Percentiles rank a stretch among this genome's conserved stretches.
These are phyloP conservation scores for Dendrobium officinale DNA, from an alignment of 106 monocot genomes.

Conservation along the genomic window DNA sequence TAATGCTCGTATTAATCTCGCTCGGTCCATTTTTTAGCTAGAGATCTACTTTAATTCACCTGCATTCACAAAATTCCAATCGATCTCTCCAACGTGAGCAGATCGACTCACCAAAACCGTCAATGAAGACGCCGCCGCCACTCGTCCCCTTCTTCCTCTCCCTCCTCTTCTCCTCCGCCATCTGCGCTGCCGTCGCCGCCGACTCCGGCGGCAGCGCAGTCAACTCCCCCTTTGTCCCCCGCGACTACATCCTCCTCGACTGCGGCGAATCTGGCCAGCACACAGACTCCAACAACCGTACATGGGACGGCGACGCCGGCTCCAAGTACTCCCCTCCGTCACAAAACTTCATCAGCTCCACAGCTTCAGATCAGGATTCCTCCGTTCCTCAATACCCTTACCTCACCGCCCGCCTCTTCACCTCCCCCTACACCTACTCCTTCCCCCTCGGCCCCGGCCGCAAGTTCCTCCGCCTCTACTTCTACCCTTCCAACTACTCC, in stretches of 20 bases:
- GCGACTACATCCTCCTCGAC: conserved; percentile 37
- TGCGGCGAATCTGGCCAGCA: conserved; percentile 28
- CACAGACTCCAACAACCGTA: conserved; percentile 5
- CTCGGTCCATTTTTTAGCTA: neutral
- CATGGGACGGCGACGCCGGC: conserved; percentile 38
- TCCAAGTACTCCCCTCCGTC: conserved; percentile 21
- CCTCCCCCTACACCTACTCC: conserved; percentile 44
- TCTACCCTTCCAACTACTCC: conserved; percentile 32
- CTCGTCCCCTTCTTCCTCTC: neutral
- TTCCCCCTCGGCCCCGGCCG: conserved; percentile 57
- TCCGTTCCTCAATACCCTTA: conserved; percentile 29
- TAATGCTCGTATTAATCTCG: neutral
- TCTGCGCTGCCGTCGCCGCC: neutral
- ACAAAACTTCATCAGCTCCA: conserved; percentile 10
- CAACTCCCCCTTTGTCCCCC: conserved; percentile 12
- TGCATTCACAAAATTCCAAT: neutral
- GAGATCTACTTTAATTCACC: neutral
- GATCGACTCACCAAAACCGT: neutral
- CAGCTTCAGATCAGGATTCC: conserved; percentile 17
- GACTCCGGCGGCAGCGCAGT: neutral
- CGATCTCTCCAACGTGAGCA: neutral
- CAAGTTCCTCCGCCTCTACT: conserved; percentile 48
- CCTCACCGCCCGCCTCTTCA: conserved; percentile 42
- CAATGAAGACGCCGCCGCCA: neutral
- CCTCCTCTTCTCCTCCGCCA: neutral